These are phyloP conservation scores for Cercospora berteroae DNA, from an alignment of 2,329 filamentous ascomycete genomes.

Conservation along the genomic window DNA sequence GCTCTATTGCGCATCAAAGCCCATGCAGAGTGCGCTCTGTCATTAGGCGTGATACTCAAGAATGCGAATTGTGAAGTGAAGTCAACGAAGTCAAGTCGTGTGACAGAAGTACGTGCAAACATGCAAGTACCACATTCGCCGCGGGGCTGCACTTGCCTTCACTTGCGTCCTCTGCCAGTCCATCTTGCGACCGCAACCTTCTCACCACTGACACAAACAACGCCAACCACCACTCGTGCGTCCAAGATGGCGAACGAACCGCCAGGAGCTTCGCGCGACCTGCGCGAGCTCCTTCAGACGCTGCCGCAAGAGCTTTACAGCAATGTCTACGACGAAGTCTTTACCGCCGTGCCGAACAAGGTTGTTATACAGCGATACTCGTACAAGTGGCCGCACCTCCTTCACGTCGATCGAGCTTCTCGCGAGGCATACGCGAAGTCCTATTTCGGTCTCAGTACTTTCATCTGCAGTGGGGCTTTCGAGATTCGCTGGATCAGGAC, in stretches of 20 bases:
- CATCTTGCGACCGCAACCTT: not conserved
- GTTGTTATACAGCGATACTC: not conserved
- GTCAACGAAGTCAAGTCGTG: not conserved
- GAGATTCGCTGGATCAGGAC: not conserved
- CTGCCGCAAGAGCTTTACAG: slow-evolving; percentile 10
- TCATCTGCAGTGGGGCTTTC: not conserved
- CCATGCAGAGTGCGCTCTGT: not conserved
- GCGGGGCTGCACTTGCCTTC: not conserved
- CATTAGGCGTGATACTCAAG: not conserved
- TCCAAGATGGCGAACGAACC: not conserved
- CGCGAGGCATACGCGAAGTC: slow-evolving; percentile 23
- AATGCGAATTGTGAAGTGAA: not conserved
- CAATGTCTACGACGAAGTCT: not conserved
- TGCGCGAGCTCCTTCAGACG: not conserved
- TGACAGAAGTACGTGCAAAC: not conserved
- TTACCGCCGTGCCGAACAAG: not conserved
- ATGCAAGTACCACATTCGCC: not conserved
- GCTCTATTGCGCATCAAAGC: not conserved
- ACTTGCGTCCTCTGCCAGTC: not conserved
- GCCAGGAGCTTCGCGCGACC: not conserved
- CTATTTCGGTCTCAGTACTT: slow-evolving; percentile 4
- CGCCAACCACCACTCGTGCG: not conserved
- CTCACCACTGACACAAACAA: not conserved
- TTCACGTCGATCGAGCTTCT: slow-evolving; percentile 6
- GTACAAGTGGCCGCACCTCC: not conserved